Base-by-base conservation (phyloP, 345 rosid genomes). In the Moricandia moricandioides region DNA sequence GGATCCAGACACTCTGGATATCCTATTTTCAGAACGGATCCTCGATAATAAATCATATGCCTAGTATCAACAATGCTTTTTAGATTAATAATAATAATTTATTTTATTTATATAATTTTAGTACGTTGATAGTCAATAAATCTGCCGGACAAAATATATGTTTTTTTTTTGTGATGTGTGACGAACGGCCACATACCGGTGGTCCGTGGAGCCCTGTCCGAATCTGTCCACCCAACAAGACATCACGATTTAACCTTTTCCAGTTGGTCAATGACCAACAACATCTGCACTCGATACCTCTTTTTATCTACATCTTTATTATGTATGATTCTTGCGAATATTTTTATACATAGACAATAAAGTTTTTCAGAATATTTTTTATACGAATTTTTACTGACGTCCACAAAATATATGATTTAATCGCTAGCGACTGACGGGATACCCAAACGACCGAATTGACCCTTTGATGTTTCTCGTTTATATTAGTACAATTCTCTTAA, bases 181-280 rank as follows among this genome's bases (percentile, higher is more conserved):
- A 76, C 30, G 65, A 64, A 35, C 67, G 33, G 26, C 27, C 14
- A 51, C 72, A 29, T 26, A 65, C 51, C 45, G 47, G 62, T 77
- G 72, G 80, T 71, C 80, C 67, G 72, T 77, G 72, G 76, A 77
- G 81, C 68, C 73, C 18, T 72, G 81, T 66, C 81, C 77, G 77
- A 71, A 78, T 71, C 77, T 35, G 72, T 72, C 80, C 76, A 71
- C 80, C 39, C 66, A 77, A 76, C 59, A 67, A 58, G 33, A 65
- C 29, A 77, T 77, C 67, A 77, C 76, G 56, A 65, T 34, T 77
- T 33, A 18, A 71, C 56, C 72, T 71, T 77, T 71, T 59, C 64
- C 49, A 71, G 58, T 78, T 78, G 81, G 81, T 78, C 81, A 78
- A 51, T 78, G 77, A 72, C 71, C 70, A 70, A 63, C 37, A 60